These are phyloP conservation scores for Odonthalia washingtoniensis DNA, from an alignment of 31 red algal species.

Conservation along the genomic window DNA sequence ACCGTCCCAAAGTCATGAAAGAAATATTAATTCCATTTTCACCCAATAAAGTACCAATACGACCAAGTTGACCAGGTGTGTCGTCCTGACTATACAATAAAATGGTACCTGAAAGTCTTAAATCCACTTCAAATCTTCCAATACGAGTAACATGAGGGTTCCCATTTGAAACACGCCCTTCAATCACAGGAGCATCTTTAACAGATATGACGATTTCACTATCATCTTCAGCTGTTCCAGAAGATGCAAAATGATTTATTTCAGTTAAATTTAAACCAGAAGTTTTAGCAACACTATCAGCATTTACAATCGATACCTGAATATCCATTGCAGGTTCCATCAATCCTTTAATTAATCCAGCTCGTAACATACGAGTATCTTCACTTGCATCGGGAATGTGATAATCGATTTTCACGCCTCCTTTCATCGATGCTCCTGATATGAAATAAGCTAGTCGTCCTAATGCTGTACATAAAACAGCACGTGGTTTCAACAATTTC, in stretches of 20 bases:
- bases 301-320: conserved; percentile 95
- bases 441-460: conserved; percentile 80
- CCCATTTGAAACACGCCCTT: conserved; percentile 77
- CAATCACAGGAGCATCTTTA: conserved; percentile 45
- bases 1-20: conserved; percentile 91
- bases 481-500: conserved; percentile 70
- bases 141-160: conserved; percentile 85
- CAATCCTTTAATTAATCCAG: conserved; percentile 79
- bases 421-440: conserved; percentile 59
- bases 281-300: conserved; percentile 73
- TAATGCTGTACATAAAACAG: conserved; percentile 74
- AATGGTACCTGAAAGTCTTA: conserved; percentile 79
- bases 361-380: conserved; percentile 88
- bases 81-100: conserved; percentile 88
- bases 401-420: conserved; percentile 72
- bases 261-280: conserved; percentile 81
- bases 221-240: neutral
- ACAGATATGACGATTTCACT: conserved; percentile 67
- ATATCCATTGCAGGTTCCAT: conserved; percentile 70
- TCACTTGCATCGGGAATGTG: conserved; percentile 61
- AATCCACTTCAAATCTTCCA: conserved; percentile 84
- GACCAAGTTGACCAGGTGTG: conserved; percentile 90
- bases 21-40: conserved; percentile 89
- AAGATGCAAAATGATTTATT: conserved; percentile 46
- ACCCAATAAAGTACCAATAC: conserved; percentile 88